Evolutionary conservation across 768 basidiomycete genomes (phyloP), one percentile per base, ranked within the genome.

Genomic region (Pleurotus platypus): DNA sequence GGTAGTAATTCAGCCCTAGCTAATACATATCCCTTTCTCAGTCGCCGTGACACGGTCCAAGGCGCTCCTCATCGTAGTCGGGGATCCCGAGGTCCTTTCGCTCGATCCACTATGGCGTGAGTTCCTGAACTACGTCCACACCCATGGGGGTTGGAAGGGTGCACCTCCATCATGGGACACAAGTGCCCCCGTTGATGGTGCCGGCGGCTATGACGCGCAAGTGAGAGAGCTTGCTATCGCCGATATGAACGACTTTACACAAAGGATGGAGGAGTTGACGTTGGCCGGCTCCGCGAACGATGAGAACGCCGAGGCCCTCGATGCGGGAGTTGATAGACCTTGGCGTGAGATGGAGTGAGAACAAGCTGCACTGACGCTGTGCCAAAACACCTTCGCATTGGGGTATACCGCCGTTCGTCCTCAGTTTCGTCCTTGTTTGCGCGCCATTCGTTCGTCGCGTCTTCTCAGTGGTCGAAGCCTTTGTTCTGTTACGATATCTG

Each of bases 21-120:
- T 53, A 46, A 22, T 40, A 13, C 22, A 57, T 48, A 15, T 46
- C 42, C 8, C 49, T 38, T 42, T 27, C 27, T 30, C 60, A 84
- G 83, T 87, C 11, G 82, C 85, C 2, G 70, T 87, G 12, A 87
- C 85, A 0, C 77, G 85, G 39, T 83, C 85, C 0, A 72, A 84
- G 60, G 80, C 83, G 0, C 70, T 87, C 1, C 70, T 87, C 6
- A 76, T 86, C 63, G 70, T 87, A 46, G 66, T 87, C 24, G 85
- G 86, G 3, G 80, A 87, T 58, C 82, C 84, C 0, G 66, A 72
- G 6, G 82, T 86, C 3, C 71, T 87, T 0, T 79, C 79, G 8
- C 73, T 86, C 1, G 85, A 87, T 60, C 84, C 85, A 0, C 69
- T 86, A 2, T 86, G 86, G 86, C 69, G 84, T 4, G 65, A 70